phyloP scores from a whole-genome alignment of 345 rosid species.

The Turritis glabra region DNA sequence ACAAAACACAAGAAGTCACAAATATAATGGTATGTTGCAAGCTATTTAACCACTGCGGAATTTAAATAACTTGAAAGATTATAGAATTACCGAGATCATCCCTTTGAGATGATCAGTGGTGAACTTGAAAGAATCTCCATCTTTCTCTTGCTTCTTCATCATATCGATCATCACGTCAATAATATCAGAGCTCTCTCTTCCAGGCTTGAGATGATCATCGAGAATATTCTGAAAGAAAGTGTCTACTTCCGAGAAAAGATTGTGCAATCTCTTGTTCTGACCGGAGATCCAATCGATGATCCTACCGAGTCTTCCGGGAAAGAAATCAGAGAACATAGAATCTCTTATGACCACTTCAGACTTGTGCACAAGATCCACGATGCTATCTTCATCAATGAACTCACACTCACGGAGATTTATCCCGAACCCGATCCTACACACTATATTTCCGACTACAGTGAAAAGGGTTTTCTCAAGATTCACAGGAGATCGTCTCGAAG shows the following conservation, averaged over 20 bases:
- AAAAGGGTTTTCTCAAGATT: slow-evolving; percentile 21
- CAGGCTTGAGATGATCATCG: slow-evolving; percentile 29
- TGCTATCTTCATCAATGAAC: neutral
- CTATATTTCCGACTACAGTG: slow-evolving; percentile 8
- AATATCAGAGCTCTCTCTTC: slow-evolving; percentile 37
- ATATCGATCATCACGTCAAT: slow-evolving; percentile 46
- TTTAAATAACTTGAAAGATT: no score
- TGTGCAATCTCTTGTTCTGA: neutral
- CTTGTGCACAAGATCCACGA: slow-evolving; percentile 5
- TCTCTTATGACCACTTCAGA: no score
- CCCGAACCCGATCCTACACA: slow-evolving; percentile 25
- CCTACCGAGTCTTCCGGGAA: slow-evolving; percentile 21
- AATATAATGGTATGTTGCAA: no score
- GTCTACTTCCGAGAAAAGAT: neutral
- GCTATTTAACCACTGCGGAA: no score
- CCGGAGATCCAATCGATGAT: slow-evolving; percentile 22
- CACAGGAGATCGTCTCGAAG: neutral
- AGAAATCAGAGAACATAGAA: slow-evolving; percentile 14
- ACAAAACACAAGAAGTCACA: no score
- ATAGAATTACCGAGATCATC: slow-evolving; percentile 41
- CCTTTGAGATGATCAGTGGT: slow-evolving; percentile 49
- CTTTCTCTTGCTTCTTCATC: slow-evolving; percentile 34
- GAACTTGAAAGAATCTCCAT: slow-evolving; percentile 19
- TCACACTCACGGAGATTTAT: slow-evolving; percentile 19
- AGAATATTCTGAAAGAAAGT: slow-evolving; percentile 22